phyloP scores from a whole-genome alignment of 2,329 filamentous ascomycete species.

The Acarospora socialis region DNA sequence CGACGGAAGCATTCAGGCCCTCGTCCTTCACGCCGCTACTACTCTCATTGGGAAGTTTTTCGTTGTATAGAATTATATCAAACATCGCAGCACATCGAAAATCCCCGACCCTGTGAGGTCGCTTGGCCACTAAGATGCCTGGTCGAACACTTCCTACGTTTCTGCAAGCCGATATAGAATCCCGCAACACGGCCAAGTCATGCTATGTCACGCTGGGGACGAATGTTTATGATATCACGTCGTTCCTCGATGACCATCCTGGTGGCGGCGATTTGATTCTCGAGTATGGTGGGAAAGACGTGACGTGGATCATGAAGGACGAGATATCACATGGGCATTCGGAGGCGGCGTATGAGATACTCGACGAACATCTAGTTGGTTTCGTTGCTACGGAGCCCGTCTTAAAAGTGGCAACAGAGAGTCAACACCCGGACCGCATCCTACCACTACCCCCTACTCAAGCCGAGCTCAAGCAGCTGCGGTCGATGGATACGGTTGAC shows the following conservation, averaged over 20 bases:
- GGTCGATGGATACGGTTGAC: conserved; percentile 20
- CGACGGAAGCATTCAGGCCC: too few relatives aligned
- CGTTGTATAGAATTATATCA: too few relatives aligned
- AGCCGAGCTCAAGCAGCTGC: conserved; percentile 28
- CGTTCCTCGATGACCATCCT: conserved; percentile 80
- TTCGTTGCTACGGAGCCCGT: conserved; percentile 54
- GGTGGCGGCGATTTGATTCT: conserved; percentile 79
- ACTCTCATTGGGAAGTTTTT: too few relatives aligned
- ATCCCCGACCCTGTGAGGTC: too few relatives aligned
- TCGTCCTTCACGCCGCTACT: too few relatives aligned
- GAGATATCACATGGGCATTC: conserved; percentile 70
- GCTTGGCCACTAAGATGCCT: conserved; percentile 60
- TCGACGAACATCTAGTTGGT: conserved; percentile 75
- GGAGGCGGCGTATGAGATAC: conserved; percentile 87
- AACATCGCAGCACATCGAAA: too few relatives aligned
- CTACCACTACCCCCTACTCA: conserved; percentile 37
- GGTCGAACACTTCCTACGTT: conserved; percentile 71
- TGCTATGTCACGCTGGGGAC: conserved; percentile 86
- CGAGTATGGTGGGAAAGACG: conserved; percentile 79
- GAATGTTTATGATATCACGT: conserved; percentile 87
- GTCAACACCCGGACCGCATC: conserved; percentile 34
- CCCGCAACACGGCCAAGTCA: conserved; percentile 64
- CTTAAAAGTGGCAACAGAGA: conserved; percentile 35
- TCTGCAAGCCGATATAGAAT: conserved; percentile 62
- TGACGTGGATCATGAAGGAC: conserved; percentile 70